Evolutionary conservation across 768 basidiomycete species (phyloP).

Genomic region (Pisolithus tinctorius): DNA sequence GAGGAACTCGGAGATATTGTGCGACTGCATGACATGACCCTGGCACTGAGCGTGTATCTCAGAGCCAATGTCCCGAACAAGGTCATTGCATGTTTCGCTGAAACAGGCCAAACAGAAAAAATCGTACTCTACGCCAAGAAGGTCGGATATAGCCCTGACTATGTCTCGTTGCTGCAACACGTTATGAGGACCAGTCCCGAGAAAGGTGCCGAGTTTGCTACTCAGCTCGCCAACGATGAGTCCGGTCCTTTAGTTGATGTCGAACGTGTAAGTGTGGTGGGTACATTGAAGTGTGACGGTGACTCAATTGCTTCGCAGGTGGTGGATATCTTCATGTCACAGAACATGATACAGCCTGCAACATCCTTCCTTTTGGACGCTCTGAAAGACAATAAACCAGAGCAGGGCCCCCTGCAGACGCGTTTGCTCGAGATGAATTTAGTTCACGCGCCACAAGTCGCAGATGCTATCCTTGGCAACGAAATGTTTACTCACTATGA

Average conservation of each 20-base stretch:
- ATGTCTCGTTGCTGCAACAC: conserved; percentile 87
- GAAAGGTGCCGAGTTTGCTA: conserved; percentile 97
- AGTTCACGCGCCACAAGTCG: conserved; percentile 95
- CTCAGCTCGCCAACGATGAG: conserved; percentile 90
- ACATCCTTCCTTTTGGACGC: conserved; percentile 97
- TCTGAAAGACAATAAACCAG: conserved; percentile 96
- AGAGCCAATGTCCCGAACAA: conserved; percentile 98
- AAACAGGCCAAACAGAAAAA: conserved; percentile 97
- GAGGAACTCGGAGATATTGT: conserved; percentile 99
- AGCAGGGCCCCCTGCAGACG: conserved; percentile 94
- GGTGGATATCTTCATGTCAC: conserved; percentile 98
- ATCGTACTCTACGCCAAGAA: conserved; percentile 97
- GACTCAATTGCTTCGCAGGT: conserved; percentile 41
- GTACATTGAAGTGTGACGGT: not conserved
- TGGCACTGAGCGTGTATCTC: conserved; percentile 95
- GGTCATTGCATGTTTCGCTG: conserved; percentile 98
- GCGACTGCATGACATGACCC: conserved; percentile 89
- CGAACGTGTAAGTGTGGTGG: conserved; percentile 56
- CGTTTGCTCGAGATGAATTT: conserved; percentile 97
- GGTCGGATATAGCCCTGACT: conserved; percentile 90
- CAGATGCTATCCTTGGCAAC: conserved; percentile 97
- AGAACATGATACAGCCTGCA: conserved; percentile 99
- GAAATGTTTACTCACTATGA: conserved; percentile 99
- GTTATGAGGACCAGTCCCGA: conserved; percentile 95
- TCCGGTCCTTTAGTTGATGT: conserved; percentile 87